Evolutionary conservation across 106 monocot species (phyloP).

Genomic region (Acanthochlamys bracteata): DNA sequence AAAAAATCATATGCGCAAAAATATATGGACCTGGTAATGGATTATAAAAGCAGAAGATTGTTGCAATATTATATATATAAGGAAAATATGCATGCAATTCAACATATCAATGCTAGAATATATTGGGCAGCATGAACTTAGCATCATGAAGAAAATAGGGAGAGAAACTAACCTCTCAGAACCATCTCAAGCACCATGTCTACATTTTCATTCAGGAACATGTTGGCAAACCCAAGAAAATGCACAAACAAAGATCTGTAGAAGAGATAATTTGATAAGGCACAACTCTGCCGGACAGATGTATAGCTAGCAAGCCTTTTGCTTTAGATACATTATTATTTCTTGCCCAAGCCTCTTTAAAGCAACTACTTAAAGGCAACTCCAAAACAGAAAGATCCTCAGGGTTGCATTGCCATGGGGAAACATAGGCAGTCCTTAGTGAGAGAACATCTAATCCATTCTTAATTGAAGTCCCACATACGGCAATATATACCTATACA

Average conservation of each 20-base stretch:
- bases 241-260: slow-evolving; percentile 76
- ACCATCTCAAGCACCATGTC: slow-evolving; percentile 56
- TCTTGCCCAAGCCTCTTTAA: slow-evolving; percentile 8
- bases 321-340: slow-evolving; percentile 13
- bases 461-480: slow-evolving; percentile 55
- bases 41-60: too few species aligned
- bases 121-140: too few species aligned
- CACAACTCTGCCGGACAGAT: slow-evolving; percentile 51
- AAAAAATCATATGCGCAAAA: too few species aligned
- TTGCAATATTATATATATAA: too few species aligned
- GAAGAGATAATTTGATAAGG: slow-evolving; percentile 75
- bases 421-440: slow-evolving; percentile 56
- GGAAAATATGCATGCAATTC: too few species aligned
- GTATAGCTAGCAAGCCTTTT: slow-evolving; percentile 18
- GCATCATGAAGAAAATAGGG: neutral
- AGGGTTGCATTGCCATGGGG: slow-evolving; percentile 55
- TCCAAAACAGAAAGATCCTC: slow-evolving; percentile 60
- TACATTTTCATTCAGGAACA: slow-evolving; percentile 62
- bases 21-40: too few species aligned
- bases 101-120: too few species aligned
- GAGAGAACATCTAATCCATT: slow-evolving; percentile 71
- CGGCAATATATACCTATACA: slow-evolving; percentile 87
- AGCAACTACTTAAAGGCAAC: slow-evolving; percentile 3
- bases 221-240: slow-evolving; percentile 92
- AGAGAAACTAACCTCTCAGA: slow-evolving; percentile 44